These are phyloP conservation scores for Arthrobotrys megalospora DNA, from an alignment of 2,329 filamentous ascomycete species.

Conservation along the genomic window DNA sequence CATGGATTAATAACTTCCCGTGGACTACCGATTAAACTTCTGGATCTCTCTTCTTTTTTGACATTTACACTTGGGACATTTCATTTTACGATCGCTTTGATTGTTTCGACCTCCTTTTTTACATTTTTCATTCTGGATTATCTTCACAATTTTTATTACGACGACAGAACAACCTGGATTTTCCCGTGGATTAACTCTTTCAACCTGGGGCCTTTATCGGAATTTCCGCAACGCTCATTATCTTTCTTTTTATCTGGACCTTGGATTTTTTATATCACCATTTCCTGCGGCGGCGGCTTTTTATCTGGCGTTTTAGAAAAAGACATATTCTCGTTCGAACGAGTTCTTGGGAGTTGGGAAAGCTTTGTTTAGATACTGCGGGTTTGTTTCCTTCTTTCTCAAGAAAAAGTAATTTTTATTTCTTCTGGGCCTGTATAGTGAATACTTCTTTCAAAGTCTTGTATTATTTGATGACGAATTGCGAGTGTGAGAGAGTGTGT, in stretches of 20 bases:
- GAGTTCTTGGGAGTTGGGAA: conserved; percentile 7
- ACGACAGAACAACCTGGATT: conserved; percentile 51
- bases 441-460: conserved; percentile 1
- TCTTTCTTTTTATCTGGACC: conserved; percentile 13
- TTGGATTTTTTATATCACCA: background rate
- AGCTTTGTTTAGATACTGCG: conserved; percentile 16
- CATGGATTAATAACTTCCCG: conserved; percentile 27
- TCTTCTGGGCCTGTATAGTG: conserved; percentile 21
- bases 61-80: conserved; percentile 1
- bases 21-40: conserved; percentile 19
- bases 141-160: conserved; percentile 12
- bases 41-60: background rate
- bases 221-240: conserved; percentile 10
- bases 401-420: conserved; percentile 7
- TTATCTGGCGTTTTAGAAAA: conserved; percentile 29
- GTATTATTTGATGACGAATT: conserved; percentile 20
- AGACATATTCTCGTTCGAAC: conserved; percentile 14
- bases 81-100: conserved; percentile 10
- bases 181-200: conserved; percentile 32
- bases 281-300: conserved; percentile 13
- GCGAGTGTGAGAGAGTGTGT: background rate
- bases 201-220: conserved; percentile 11
- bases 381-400: conserved; percentile 3
- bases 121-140: conserved; percentile 14
- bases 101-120: background rate